Conservation (phyloP, 2,329 filamentous ascomycete species). For the Exophiala sideris region DNA sequence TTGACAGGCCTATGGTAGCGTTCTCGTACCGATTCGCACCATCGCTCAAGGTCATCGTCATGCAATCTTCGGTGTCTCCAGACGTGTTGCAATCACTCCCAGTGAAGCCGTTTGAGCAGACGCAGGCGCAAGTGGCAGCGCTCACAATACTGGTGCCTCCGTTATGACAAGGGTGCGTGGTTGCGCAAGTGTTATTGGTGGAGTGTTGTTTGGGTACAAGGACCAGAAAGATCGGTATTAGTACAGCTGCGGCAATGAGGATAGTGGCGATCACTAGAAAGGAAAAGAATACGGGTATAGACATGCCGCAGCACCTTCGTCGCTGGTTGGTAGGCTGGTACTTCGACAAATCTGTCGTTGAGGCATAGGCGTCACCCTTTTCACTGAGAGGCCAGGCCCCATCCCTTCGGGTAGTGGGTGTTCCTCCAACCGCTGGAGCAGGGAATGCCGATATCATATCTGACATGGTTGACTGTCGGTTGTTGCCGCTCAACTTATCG, state of each 20-base stretch:
- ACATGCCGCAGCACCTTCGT: constrained; percentile 78
- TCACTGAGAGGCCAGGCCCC: constrained; percentile 40
- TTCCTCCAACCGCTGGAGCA: constrained; percentile 51
- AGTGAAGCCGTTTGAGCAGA: constrained; percentile 86
- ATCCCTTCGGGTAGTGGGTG: constrained; percentile 38
- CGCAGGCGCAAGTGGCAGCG: constrained; percentile 70
- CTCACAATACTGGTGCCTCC: constrained; percentile 73
- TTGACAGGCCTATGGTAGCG: constrained; percentile 75
- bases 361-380: constrained; percentile 28
- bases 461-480: constrained; percentile 53
- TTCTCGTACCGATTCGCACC: constrained; percentile 48
- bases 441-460: constrained; percentile 66
- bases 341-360: constrained; percentile 26
- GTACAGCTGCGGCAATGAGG: constrained; percentile 73
- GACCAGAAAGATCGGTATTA: constrained; percentile 69
- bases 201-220: constrained; percentile 52
- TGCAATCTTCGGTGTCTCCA: constrained; percentile 41
- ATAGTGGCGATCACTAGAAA: constrained; percentile 63
- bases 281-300: constrained; percentile 72
- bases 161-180: constrained; percentile 67
- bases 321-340: constrained; percentile 29
- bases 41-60: constrained; percentile 46
- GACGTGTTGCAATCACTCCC: constrained; percentile 56
- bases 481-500: constrained; percentile 26
- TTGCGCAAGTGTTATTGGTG: constrained; percentile 51